phyloP scores from a whole-genome alignment of 2,329 filamentous ascomycete genomes.

The Neopestalotiopsis sp. region DNA sequence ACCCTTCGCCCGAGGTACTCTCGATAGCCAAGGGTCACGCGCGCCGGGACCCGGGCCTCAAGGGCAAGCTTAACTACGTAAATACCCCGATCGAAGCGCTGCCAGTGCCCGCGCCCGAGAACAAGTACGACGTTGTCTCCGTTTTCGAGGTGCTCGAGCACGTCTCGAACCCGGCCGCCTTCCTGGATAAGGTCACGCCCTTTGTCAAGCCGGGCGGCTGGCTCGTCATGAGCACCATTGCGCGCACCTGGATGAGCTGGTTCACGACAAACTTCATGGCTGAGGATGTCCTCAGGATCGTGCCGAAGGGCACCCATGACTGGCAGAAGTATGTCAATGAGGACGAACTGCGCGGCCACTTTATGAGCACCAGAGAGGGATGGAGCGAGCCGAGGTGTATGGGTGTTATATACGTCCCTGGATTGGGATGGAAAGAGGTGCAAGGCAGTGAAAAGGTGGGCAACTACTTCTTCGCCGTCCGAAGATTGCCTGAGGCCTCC shows the following conservation, averaged over 20 bases:
- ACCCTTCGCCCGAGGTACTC: constrained; percentile 77
- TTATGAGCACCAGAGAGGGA: constrained; percentile 52
- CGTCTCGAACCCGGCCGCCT: constrained; percentile 75
- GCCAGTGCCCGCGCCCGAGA: constrained; percentile 46
- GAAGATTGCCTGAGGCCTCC: constrained; percentile 24
- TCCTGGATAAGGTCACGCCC: constrained; percentile 72
- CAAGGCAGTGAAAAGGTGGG: constrained; percentile 82
- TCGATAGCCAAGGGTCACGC: constrained; percentile 79
- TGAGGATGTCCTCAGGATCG: constrained; percentile 85
- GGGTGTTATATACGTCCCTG: constrained; percentile 91
- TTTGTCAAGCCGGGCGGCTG: constrained; percentile 91
- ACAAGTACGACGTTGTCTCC: constrained; percentile 79
- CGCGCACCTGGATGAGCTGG: constrained; percentile 87
- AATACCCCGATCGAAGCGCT: constrained; percentile 81
- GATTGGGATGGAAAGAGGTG: constrained; percentile 87
- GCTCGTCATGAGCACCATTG: constrained; percentile 92
- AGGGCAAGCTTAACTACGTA: constrained; percentile 70
- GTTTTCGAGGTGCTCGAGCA: constrained; percentile 97
- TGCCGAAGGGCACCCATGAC: constrained; percentile 92
- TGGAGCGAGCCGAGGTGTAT: constrained; percentile 69
- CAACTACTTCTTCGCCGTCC: constrained; percentile 94
- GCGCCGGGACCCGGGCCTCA: constrained; percentile 72
- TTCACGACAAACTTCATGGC: constrained; percentile 91
- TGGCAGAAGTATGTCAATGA: constrained; percentile 97
- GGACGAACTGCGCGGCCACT: constrained; percentile 69